phyloP scores from a whole-genome alignment of 192 early-diverging fungal species.

The Dissophora globulifera region DNA sequence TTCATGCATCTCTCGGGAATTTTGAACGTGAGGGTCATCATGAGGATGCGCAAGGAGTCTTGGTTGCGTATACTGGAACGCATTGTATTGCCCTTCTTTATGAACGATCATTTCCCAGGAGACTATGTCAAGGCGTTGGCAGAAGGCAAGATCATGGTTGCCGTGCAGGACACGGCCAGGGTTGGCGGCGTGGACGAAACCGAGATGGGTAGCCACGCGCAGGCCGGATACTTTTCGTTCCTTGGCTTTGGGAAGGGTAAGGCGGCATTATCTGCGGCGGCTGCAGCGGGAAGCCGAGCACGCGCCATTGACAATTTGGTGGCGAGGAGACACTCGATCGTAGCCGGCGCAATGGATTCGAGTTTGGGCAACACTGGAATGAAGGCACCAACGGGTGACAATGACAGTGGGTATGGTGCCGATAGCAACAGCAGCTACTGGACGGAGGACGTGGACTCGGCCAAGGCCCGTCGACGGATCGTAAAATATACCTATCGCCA shows the following conservation, averaged over 20 bases:
- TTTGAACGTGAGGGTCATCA: constrained; percentile 58
- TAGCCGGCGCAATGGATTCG: not conserved
- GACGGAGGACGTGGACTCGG: not conserved
- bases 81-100: constrained; percentile 59
- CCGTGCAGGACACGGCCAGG: constrained; percentile 38
- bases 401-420: constrained; percentile 45
- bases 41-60: constrained; percentile 54
- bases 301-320: constrained; percentile 4
- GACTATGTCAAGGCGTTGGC: constrained; percentile 59
- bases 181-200: constrained; percentile 38
- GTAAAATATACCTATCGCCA: constrained; percentile 45
- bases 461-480: constrained; percentile 27
- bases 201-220: constrained; percentile 24
- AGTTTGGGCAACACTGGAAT: too few species aligned
- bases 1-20: constrained; percentile 64
- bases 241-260: not conserved
- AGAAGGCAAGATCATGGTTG: constrained; percentile 59
- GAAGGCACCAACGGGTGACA: constrained; percentile 16
- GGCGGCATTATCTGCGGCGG: not conserved
- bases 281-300: not conserved
- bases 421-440: constrained; percentile 9
- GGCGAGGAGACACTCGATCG: constrained; percentile 4
- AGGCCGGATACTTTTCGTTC: constrained; percentile 32
- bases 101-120: constrained; percentile 68
- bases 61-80: constrained; percentile 59